A percentile compares a stretch with the other conserved stretches of the same genome.
These are phyloP conservation scores for Carallia pectinifolia DNA, from an alignment of 345 rosid species.

Conservation along the genomic window DNA sequence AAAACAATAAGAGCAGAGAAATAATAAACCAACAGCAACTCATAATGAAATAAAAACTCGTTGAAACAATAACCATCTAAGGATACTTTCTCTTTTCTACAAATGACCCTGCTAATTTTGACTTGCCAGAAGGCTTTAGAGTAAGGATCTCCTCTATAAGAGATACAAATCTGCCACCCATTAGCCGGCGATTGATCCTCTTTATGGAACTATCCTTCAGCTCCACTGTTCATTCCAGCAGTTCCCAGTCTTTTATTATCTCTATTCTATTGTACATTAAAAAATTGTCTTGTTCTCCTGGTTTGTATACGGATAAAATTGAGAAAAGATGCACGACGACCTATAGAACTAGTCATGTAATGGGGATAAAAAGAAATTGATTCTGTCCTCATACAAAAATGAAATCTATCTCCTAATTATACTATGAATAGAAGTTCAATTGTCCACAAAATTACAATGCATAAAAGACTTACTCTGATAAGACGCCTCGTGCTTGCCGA, in stretches of 20 bases:
- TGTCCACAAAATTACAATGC: conserved; percentile 8
- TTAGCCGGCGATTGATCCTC: neutral
- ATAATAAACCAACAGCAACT: neutral
- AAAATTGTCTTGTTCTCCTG: neutral
- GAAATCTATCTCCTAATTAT: neutral
- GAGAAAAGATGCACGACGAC: neutral
- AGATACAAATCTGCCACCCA: neutral
- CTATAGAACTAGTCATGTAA: neutral
- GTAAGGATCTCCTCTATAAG: neutral
- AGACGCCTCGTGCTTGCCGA: conserved; percentile 67
- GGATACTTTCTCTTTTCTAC: too few relatives aligned
- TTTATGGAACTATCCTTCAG: neutral
- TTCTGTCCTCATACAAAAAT: neutral
- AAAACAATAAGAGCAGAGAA: conserved; percentile 9
- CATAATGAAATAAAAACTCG: neutral
- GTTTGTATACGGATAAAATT: neutral
- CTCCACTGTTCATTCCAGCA: neutral
- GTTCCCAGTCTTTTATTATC: neutral
- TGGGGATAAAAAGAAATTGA: too few relatives aligned
- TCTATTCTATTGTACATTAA: neutral
- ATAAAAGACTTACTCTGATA: conserved; percentile 47
- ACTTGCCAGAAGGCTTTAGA: neutral
- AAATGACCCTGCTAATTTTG: neutral
- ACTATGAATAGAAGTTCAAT: neutral
- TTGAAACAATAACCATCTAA: neutral